Evolutionary conservation across 1,284 basidiomycete genomes (phyloP).

Genomic region (Rhodotorula glutinis): DNA sequence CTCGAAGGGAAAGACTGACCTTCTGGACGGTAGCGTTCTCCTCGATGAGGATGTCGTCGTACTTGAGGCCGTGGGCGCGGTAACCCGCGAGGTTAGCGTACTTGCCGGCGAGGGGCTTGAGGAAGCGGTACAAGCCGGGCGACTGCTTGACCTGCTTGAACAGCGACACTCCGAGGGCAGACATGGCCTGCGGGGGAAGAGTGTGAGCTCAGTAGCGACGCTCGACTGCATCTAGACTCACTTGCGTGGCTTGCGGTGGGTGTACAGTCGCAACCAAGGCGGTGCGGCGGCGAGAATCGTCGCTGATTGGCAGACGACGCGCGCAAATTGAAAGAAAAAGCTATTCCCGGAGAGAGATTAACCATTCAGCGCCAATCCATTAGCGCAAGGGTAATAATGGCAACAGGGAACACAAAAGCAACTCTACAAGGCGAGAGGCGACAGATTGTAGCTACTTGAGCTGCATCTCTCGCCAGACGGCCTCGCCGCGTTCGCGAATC

Average conservation of each 20-base stretch:
- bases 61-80: constrained; percentile 83
- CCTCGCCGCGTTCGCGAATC: not conserved
- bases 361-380: no score
- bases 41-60: constrained; percentile 92
- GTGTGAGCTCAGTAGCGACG: no score
- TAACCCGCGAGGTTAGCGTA: constrained; percentile 81
- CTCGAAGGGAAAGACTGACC: constrained; percentile 53
- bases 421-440: no score
- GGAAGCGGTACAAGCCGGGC: constrained; percentile 56
- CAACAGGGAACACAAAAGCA: no score
- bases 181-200: constrained; percentile 21
- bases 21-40: constrained; percentile 81
- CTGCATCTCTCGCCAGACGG: not conserved
- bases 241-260: not conserved
- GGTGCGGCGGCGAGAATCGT: not conserved
- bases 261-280: not conserved
- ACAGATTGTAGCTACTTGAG: no score
- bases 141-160: constrained; percentile 25
- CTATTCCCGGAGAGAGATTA: no score
- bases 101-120: constrained; percentile 78
- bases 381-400: no score
- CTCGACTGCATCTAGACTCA: no score
- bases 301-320: not conserved
- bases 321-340: no score
- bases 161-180: constrained; percentile 36